Conservation (phyloP, 2,329 filamentous ascomycete species). For the Simplicillium sp. region DNA sequence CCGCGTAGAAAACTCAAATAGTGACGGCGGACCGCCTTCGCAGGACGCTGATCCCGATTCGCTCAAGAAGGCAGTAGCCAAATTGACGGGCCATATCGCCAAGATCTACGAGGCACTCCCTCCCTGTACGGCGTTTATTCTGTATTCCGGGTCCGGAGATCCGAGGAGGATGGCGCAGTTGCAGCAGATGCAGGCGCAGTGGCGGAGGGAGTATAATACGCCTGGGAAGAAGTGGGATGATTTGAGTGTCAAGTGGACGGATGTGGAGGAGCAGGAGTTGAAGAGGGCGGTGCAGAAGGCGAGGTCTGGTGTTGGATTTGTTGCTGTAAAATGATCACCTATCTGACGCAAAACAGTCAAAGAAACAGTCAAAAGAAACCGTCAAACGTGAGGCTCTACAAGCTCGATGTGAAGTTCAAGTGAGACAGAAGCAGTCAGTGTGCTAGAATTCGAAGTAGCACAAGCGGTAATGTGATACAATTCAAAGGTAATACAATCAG, state of each 20-base stretch:
- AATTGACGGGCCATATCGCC: slow-evolving; percentile 38
- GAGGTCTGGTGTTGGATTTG: slow-evolving; percentile 53
- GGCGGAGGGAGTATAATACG: slow-evolving; percentile 55
- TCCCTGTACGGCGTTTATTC: slow-evolving; percentile 54
- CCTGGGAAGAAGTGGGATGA: slow-evolving; percentile 57
- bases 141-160: slow-evolving; percentile 58
- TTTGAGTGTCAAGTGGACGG: slow-evolving; percentile 58
- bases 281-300: slow-evolving; percentile 46
- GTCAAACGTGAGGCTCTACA: too few relatives aligned
- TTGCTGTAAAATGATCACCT: slow-evolving; percentile 50
- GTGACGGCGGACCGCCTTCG: slow-evolving; percentile 23
- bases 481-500: too few relatives aligned
- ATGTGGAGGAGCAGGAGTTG: slow-evolving; percentile 54
- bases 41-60: slow-evolving; percentile 8
- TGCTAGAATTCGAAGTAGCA: too few relatives aligned
- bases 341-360: too few relatives aligned
- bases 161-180: slow-evolving; percentile 56
- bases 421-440: too few relatives aligned
- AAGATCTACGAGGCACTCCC: slow-evolving; percentile 50
- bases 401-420: too few relatives aligned
- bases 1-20: slow-evolving; percentile 24
- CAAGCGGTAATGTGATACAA: too few relatives aligned
- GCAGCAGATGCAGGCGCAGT: slow-evolving; percentile 50
- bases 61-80: slow-evolving; percentile 36
- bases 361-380: too few relatives aligned